Evolutionary conservation across 2,329 filamentous ascomycete genomes (phyloP), one percentile per base, ranked within the genome.

Genomic region (Trichoderma sp.): DNA sequence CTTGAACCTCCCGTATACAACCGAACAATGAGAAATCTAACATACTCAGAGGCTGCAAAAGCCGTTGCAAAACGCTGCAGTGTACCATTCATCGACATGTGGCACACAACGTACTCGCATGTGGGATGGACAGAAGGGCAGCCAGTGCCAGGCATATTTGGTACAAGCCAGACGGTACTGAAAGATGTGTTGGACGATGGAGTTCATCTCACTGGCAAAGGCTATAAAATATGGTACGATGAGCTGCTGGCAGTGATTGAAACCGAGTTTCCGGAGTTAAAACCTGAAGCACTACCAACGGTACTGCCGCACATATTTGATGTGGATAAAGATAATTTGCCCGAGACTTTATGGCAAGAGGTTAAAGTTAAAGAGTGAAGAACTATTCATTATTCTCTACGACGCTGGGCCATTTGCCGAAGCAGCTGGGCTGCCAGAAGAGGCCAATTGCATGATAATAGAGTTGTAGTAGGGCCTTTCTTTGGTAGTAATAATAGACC

Each of bases 221-320:
- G 52, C 3, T 58, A 66, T n/a, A 66, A n/a, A 14, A 66, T 66
- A 49, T 66, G 63, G 63, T 66, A 66, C n/a, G 53, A 66, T 27
- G 53, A 66, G 16, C 40, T 66, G 27, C 14, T 66, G 13, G 35
- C 63, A 21, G 29, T 66, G 13, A 66, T 66, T 7, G 13, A 58
- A 21, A 40, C 19, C 7, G 29, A 49, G 10, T 66, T 49, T 6
- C 63, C 53, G 3, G 63, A 58, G 10, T 1, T 66, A 19, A 43
- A 35, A 40, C n/a, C 53, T 7, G 63, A 58, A 35, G 63, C 53
- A 16, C n/a, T 66, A 21, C 63, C 53, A 14, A 66, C 63, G 27
- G 29, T 66, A 7, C 8, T 66, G 27, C 63, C 63, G n/a, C 63
- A 66, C 4, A 66, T 66, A 21, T 66, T 58, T 35, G 53, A 66